These are phyloP conservation scores for Aspergillus sp. DNA, from an alignment of 2,329 filamentous ascomycete species.

Conservation along the genomic window DNA sequence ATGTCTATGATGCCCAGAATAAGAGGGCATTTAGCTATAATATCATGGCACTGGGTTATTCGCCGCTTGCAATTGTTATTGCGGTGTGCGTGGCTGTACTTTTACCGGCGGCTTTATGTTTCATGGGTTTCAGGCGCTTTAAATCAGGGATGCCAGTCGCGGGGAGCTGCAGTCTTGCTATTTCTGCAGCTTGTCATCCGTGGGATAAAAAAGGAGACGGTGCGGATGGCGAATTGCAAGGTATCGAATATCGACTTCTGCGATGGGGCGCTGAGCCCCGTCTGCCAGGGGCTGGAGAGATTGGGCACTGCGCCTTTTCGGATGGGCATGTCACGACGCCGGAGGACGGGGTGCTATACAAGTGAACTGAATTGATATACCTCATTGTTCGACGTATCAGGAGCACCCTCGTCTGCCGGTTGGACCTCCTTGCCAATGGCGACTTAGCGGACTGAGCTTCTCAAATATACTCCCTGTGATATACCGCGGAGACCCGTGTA, in stretches of 20 bases:
- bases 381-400: no score
- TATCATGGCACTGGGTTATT: not conserved
- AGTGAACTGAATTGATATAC: not conserved
- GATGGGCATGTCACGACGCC: not conserved
- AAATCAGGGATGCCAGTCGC: constrained; percentile 28
- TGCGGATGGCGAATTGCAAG: not conserved
- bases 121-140: constrained; percentile 18
- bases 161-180: constrained; percentile 33
- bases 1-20: not conserved
- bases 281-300: not conserved
- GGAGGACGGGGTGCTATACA: not conserved
- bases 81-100: not conserved
- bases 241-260: not conserved
- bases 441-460: no score
- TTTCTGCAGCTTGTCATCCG: constrained; percentile 33
- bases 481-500: no score
- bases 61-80: not conserved
- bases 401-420: no score
- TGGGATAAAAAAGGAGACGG: not conserved
- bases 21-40: not conserved
- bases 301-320: not conserved
- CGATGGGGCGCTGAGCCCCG: not conserved
- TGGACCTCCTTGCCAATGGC: no score
- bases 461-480: no score
- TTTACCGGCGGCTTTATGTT: not conserved